Percentiles rank a stretch among this genome's conserved stretches.
These are phyloP conservation scores for Rhododendron molle DNA, from an alignment of 148 eudicot species.

Conservation along the genomic window DNA sequence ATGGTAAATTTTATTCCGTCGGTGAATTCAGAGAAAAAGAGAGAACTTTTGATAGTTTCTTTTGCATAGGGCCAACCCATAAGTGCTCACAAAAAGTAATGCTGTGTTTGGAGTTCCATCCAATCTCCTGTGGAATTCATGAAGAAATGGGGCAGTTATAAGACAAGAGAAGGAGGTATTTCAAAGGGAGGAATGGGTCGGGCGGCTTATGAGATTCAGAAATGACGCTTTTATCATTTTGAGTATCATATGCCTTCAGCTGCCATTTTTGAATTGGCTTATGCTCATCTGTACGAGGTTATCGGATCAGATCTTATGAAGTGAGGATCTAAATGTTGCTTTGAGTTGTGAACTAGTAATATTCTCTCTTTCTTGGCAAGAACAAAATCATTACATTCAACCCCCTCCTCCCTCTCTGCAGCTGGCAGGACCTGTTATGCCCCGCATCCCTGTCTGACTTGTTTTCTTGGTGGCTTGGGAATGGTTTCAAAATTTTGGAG, in stretches of 20 bases:
- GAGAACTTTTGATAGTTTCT: too few relatives aligned
- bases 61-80: too few relatives aligned
- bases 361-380: background rate
- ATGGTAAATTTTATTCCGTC: too few relatives aligned
- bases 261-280: slow-evolving; percentile 92
- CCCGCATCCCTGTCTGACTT: too few relatives aligned
- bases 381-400: background rate
- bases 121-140: slow-evolving; percentile 43
- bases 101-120: slow-evolving; percentile 38
- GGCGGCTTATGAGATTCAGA: slow-evolving; percentile 71
- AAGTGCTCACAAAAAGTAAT: too few relatives aligned
- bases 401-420: background rate
- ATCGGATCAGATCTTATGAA: slow-evolving; percentile 51
- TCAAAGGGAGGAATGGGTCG: slow-evolving; percentile 85
- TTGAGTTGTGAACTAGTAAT: background rate
- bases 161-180: slow-evolving; percentile 49
- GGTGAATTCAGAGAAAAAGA: too few relatives aligned
- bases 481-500: too few relatives aligned
- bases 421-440: background rate
- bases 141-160: slow-evolving; percentile 51
- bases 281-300: slow-evolving; percentile 88
- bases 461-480: too few relatives aligned
- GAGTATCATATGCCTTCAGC: slow-evolving; percentile 87
- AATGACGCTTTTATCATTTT: slow-evolving; percentile 69
- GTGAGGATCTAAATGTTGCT: slow-evolving; percentile 34